Base-by-base conservation (phyloP, 1,284 basidiomycete species). In the Tylopilus orsonianus region DNA sequence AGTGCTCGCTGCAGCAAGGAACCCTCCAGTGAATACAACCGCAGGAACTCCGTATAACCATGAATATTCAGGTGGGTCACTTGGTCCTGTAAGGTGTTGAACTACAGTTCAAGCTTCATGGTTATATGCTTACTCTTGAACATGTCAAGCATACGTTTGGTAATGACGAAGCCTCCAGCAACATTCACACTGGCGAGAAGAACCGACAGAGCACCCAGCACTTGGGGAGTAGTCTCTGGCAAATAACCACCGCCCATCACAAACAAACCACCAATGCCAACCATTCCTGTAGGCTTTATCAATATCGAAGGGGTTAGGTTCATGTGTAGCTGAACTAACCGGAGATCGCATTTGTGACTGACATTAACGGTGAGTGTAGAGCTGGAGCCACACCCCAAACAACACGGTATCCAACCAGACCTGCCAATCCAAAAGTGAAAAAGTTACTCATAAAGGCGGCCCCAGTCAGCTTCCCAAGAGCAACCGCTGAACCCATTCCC, bases 91-190 rank as follows among this genome's bases (percentile, higher is more conserved):
- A 54, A 13, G 27, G 20, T 41, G 18, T 36, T 47, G 45, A 56
- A 41, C 16, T 30, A 6, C 8, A 35, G 8, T 14, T 51, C 13
- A 24, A 37, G 42, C 33, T 34, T 34, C 20, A 20, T 53, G 18
- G 33, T 26, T 19, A 35, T 29, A 16, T 14, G 61, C 76, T 56
- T 63, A 85, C 90, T 83, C 69, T 88, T 89, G 70, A 93, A 93
- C 83, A 93, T 91, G 61, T 92, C 88, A 54, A 92, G 73, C 90
- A 93, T 93, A 41, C 89, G 82, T 67, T 91, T 89, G 13, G 87
- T 89, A 60, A 90, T 85, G 23, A 88, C 79, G 60, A 91, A 91
- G 27, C 90, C 90, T 46, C 90, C 90, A 33, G 86, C 81, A 48
- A 93, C 88, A 61, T 93, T 93, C 41, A 93, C 79, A 54, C 87